These are phyloP conservation scores for Colletotrichum lupini DNA, from an alignment of 2,329 filamentous ascomycete species.

Conservation along the genomic window DNA sequence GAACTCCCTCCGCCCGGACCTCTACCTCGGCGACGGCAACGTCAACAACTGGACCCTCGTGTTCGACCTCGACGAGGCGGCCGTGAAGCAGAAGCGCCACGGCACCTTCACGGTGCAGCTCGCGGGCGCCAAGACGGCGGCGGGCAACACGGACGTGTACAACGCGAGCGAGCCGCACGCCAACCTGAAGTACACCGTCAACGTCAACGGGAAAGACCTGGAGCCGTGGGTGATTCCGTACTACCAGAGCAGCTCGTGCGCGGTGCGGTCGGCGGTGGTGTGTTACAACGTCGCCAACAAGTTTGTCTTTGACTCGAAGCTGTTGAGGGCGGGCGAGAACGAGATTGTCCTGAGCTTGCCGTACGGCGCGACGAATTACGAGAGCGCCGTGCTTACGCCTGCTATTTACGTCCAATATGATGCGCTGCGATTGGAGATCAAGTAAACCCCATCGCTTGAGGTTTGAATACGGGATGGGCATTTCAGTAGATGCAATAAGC, in stretches of 20 bases:
- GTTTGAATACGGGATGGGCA: background rate
- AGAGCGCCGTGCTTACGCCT: conserved; percentile 63
- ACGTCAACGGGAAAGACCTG: conserved; percentile 48
- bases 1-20: conserved; percentile 53
- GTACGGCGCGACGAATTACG: conserved; percentile 65
- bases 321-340: conserved; percentile 61
- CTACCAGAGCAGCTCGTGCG: conserved; percentile 67
- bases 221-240: conserved; percentile 67
- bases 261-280: conserved; percentile 65
- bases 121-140: conserved; percentile 70
- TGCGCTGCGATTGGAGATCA: conserved; percentile 66
- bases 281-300: conserved; percentile 70
- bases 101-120: conserved; percentile 73
- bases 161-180: conserved; percentile 61
- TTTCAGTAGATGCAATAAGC: background rate
- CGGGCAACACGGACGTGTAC: conserved; percentile 68
- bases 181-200: conserved; percentile 59
- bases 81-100: conserved; percentile 53
- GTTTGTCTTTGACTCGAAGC: conserved; percentile 60
- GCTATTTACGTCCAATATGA: conserved; percentile 72
- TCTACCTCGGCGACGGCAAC: conserved; percentile 52
- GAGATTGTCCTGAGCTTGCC: conserved; percentile 65
- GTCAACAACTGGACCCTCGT: conserved; percentile 67
- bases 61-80: conserved; percentile 53
- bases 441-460: conserved; percentile 39